phyloP scores from a whole-genome alignment of 1,139 yeast species.

The Hemisphaericaspora lyxosophila region DNA sequence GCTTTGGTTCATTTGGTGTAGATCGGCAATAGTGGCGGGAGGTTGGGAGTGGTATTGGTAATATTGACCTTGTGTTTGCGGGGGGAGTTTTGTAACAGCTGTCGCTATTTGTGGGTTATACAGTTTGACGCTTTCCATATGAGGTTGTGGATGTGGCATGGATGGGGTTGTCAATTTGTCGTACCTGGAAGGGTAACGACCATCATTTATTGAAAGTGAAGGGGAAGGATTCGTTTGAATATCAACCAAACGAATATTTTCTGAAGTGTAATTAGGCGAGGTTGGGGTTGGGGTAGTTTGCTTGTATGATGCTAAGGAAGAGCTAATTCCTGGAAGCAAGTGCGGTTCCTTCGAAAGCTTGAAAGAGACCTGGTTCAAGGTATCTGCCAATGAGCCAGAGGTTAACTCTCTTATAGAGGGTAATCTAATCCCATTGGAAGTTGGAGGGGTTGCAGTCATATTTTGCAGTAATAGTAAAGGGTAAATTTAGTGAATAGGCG shows the following conservation, averaged over 20 bases:
- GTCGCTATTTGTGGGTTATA: neutral
- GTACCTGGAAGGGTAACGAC: neutral
- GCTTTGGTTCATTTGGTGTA: constrained; percentile 2
- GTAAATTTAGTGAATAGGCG: neutral
- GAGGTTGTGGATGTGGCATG: too few relatives aligned
- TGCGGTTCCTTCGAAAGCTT: neutral
- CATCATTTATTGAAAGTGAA: neutral
- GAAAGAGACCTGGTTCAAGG: neutral
- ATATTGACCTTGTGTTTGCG: constrained; percentile 12
- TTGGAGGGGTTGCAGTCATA: constrained; percentile 8
- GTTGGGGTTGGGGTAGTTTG: neutral
- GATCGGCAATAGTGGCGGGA: constrained; percentile 3
- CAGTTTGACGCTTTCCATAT: neutral
- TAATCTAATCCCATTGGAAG: constrained; percentile 21
- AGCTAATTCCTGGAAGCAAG: neutral
- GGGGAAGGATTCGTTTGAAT: neutral
- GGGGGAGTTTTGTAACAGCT: neutral
- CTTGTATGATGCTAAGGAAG: neutral
- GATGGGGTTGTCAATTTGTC: neutral
- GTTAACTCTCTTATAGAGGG: constrained; percentile 41
- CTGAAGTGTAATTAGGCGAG: constrained; percentile 2
- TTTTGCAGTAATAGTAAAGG: neutral
- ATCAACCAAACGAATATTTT: neutral
- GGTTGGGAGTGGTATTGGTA: constrained; percentile 8
- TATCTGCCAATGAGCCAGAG: constrained; percentile 7